Evolutionary conservation across 441 rosid genomes (phyloP), one percentile per base, ranked within the genome.

Genomic region (Eruca vesicaria): DNA sequence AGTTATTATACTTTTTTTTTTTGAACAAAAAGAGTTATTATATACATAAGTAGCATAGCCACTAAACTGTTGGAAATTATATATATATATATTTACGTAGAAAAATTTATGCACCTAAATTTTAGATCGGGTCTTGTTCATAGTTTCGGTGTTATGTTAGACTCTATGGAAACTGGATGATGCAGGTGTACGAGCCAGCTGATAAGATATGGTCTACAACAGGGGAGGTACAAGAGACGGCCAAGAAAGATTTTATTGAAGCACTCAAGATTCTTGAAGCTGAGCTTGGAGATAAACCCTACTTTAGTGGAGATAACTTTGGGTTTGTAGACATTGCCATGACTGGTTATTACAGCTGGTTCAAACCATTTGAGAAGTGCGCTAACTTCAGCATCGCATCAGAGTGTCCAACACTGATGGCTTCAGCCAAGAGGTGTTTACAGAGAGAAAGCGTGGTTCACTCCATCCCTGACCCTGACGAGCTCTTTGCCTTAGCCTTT

Each of bases 221-320:
- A 23, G 73, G 62, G 3, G 69, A 61, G 5, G 74, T 61, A 43
- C 82, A 65, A 32, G 82, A 73, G 56, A 53, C 55, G 19, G 81
- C 73, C 29, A 82, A 61, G 55, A 36, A 53, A n/a, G 76, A 73
- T 45, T 68, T 36, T 70, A 28, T 65, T 7, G 74, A 72, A 33
- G 48, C 43, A 69, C 67, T 82, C 35, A 82, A 69, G 78, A 38
- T 52, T 38, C 74, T 72, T 61, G 50, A 79, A 58, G 26, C 18
- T 76, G 79, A 76, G 55, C 82, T 79, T 10, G 84, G 82, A 60
- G 80, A 76, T 10, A 82, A 82, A 31, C 74, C 74, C 66, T 78
- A 58, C 68, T 80, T 80, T 71, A 76, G 80, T 48, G 83, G 80
- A n/a, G 80, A 82, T 63, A 48, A 19, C 12, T 70, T 50, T 6